Evolutionary conservation across 2,329 filamentous ascomycete genomes (phyloP), one percentile per base, ranked within the genome.

Genomic region (Colletotrichum sp.): DNA sequence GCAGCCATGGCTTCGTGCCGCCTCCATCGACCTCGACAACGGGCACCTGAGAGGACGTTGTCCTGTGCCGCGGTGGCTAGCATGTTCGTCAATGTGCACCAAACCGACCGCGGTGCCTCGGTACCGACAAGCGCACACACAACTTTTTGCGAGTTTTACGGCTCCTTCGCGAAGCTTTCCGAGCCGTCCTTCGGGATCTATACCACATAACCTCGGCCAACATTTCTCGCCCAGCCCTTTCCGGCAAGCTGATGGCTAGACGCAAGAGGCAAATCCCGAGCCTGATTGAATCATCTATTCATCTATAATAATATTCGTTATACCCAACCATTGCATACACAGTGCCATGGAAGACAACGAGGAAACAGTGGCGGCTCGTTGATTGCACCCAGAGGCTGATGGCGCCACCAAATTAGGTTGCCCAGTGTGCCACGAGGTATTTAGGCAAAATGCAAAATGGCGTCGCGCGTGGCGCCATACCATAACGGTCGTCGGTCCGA

Each of bases 401-500:
- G 54, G 67, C 66, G 68, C 61, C 73, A 59, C 66, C 70, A 70
- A 69, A 61, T 67, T 75, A 72, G 66, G 66, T 70, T 66, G 66
- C 47, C 27, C 34, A 33, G 29, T 47, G 47, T 58, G 70, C 70
- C 73, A 74, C 70, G 62, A 74, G 71, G 73, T 21, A 68, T 74
- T 75, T 59, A 69, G 71, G 71, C 71, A 68, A 38, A 75, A 62
- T 34, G 21, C 62, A 70, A 65, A 34, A 64, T 70, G 71, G 74
- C 73, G 55, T 74, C 66, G 51, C 63, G 73, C 27, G 71, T 75
- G 71, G 71, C 67, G 63, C 74, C 71, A 69, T 70, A n/a, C 71
- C 74, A 67, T 16, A 74, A 75, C 74, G 74, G 66, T 74, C 63
- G 31, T 67, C 74, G 74, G 74, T 74, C 74, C 74, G 74, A 64